Evolutionary conservation across 1,139 yeast genomes (phyloP).

Genomic region (Nematodospora anomalae): DNA sequence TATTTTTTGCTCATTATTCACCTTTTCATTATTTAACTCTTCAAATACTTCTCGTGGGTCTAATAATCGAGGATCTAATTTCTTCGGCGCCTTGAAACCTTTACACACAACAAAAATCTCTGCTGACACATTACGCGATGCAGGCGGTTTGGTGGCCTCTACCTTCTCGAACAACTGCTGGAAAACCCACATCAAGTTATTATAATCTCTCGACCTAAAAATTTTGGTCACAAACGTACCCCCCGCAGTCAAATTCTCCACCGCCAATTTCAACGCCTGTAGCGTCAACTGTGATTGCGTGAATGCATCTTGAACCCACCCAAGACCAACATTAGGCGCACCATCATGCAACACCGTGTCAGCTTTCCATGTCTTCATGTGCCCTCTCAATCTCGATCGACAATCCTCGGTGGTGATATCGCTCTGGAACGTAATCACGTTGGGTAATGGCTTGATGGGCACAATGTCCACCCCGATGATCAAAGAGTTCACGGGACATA

Average conservation of each 20-base stretch:
- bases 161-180: constrained; percentile 93
- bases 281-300: constrained; percentile 94
- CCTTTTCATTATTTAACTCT: constrained; percentile 74
- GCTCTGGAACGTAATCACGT: constrained; percentile 89
- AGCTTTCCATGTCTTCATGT: constrained; percentile 98
- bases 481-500: constrained; percentile 89
- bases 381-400: constrained; percentile 88
- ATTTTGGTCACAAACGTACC: constrained; percentile 98
- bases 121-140: constrained; percentile 98
- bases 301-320: constrained; percentile 99
- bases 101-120: constrained; percentile 97
- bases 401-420: constrained; percentile 99
- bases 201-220: constrained; percentile 96
- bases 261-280: constrained; percentile 91
- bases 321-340: constrained; percentile 99
- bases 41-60: constrained; percentile 95
- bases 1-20: constrained; percentile 87
- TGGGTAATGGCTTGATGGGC: constrained; percentile 92
- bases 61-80: constrained; percentile 84
- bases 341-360: constrained; percentile 98
- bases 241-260: constrained; percentile 86
- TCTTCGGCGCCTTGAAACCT: constrained; percentile 95
- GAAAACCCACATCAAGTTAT: constrained; percentile 95
- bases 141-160: constrained; percentile 98
- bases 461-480: constrained; percentile 98